Conservation (phyloP, 2,329 filamentous ascomycete genomes). For the Cladosporium sp. region DNA sequence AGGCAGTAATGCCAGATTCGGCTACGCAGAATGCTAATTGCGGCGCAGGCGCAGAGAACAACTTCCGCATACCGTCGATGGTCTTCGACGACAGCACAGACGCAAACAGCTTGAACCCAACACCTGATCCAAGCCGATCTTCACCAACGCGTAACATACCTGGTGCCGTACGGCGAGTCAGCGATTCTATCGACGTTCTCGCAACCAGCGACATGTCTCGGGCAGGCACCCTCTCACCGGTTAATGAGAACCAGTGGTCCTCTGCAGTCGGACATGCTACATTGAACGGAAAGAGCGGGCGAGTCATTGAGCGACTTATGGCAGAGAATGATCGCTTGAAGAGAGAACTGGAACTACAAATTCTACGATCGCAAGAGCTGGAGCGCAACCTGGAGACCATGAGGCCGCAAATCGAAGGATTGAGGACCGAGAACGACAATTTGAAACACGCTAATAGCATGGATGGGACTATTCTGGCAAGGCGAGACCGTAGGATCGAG, state of each 20-base stretch:
- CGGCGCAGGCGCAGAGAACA: slow-evolving; percentile 7
- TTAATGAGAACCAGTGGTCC: slow-evolving; percentile 53
- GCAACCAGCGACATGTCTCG: slow-evolving; percentile 14
- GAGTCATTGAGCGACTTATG: slow-evolving; percentile 78
- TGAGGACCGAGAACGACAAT: slow-evolving; percentile 68
- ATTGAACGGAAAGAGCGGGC: slow-evolving; percentile 67
- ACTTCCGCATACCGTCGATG: slow-evolving; percentile 16
- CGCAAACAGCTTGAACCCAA: background rate
- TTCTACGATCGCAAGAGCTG: slow-evolving; percentile 63
- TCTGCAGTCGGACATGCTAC: slow-evolving; percentile 69
- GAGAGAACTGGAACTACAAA: slow-evolving; percentile 57
- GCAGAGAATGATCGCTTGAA: slow-evolving; percentile 77
- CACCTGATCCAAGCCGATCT: background rate
- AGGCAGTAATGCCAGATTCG: background rate
- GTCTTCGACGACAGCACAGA: slow-evolving; percentile 16
- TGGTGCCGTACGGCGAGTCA: slow-evolving; percentile 12
- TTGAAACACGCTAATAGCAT: slow-evolving; percentile 69
- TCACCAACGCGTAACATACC: slow-evolving; percentile 10
- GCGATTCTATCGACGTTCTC: slow-evolving; percentile 13
- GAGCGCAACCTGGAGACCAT: slow-evolving; percentile 66
- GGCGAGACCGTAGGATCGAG: slow-evolving; percentile 74
- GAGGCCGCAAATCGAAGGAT: slow-evolving; percentile 70
- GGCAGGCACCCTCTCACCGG: slow-evolving; percentile 5
- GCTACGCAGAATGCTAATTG: background rate
- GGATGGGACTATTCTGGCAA: slow-evolving; percentile 67